phyloP scores from a whole-genome alignment of 2,329 filamentous ascomycete species.

The Ustulina deusta region DNA sequence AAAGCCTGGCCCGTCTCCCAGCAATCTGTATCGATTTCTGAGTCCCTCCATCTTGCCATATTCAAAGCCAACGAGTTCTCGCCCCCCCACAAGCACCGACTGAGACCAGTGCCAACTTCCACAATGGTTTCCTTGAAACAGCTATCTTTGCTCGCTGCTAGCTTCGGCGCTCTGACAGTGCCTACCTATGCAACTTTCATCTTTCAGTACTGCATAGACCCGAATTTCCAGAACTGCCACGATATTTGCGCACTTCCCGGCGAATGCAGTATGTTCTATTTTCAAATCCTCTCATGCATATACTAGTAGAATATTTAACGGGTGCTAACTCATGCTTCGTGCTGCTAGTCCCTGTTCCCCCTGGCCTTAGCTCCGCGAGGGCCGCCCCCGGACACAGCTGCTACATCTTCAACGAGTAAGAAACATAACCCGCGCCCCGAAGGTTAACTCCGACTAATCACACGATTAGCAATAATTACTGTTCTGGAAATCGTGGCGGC shows the following conservation, averaged over 20 bases:
- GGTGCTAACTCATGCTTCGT: background rate
- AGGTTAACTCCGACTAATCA: background rate
- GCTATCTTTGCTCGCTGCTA: background rate
- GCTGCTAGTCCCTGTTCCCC: slow-evolving; percentile 11
- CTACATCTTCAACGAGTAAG: slow-evolving; percentile 18
- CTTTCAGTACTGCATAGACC: slow-evolving; percentile 15
- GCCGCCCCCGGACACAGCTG: slow-evolving; percentile 14
- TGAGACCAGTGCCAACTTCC: background rate
- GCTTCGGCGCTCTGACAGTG: slow-evolving; percentile 3
- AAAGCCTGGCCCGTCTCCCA: background rate
- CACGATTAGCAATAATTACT: background rate
- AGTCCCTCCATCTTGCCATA: background rate
- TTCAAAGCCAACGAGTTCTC: background rate
- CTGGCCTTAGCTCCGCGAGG: slow-evolving; percentile 19
- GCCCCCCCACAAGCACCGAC: background rate
- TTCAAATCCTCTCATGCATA: background rate
- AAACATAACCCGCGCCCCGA: background rate
- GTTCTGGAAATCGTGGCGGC: slow-evolving; percentile 1
- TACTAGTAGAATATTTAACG: background rate
- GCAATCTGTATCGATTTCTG: background rate
- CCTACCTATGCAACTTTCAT: slow-evolving; percentile 11
- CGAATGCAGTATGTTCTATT: slow-evolving; percentile 14
- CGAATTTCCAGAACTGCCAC: slow-evolving; percentile 12
- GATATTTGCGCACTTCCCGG: slow-evolving; percentile 10
- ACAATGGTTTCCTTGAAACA: slow-evolving; percentile 2